Conservation (phyloP, 495 filamentous ascomycete species). For the Aspergillus mulundensis region DNA sequence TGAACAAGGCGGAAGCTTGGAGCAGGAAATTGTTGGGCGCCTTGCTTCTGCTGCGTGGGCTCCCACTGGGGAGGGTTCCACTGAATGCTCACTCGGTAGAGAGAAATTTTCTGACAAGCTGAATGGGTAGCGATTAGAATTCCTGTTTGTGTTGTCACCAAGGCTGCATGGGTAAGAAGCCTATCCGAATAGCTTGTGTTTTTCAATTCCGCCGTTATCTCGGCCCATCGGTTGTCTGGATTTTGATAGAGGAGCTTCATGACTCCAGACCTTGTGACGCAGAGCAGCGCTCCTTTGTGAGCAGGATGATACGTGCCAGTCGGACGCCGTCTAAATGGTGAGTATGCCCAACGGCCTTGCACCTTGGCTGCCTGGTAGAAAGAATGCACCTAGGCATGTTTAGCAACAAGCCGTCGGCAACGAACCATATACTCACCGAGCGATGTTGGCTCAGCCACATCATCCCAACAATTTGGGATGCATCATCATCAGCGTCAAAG, state of each 20-base stretch:
- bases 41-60: conserved; percentile 28
- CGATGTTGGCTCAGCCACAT: conserved; percentile 72
- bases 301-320: conserved; percentile 65
- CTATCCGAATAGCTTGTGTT: conserved; percentile 63
- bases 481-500: conserved; percentile 63
- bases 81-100: conserved; percentile 55
- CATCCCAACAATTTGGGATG: conserved; percentile 72
- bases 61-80: conserved; percentile 45
- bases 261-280: conserved; percentile 64
- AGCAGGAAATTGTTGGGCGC: conserved; percentile 32
- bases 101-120: conserved; percentile 59
- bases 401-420: background rate
- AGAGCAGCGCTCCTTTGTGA: conserved; percentile 63
- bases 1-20: conserved; percentile 42
- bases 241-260: conserved; percentile 70
- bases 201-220: conserved; percentile 65
- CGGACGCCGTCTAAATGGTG: conserved; percentile 43
- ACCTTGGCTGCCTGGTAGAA: conserved; percentile 49
- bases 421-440: conserved; percentile 35
- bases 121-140: conserved; percentile 65
- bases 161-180: conserved; percentile 73
- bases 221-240: conserved; percentile 60
- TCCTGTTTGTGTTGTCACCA: conserved; percentile 67
- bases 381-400: conserved; percentile 41
- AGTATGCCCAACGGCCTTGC: conserved; percentile 50